A percentile compares a stretch with the other conserved stretches of the same genome.
Conservation (phyloP, 2,329 filamentous ascomycete species). For the Meredithiella fracta region DNA sequence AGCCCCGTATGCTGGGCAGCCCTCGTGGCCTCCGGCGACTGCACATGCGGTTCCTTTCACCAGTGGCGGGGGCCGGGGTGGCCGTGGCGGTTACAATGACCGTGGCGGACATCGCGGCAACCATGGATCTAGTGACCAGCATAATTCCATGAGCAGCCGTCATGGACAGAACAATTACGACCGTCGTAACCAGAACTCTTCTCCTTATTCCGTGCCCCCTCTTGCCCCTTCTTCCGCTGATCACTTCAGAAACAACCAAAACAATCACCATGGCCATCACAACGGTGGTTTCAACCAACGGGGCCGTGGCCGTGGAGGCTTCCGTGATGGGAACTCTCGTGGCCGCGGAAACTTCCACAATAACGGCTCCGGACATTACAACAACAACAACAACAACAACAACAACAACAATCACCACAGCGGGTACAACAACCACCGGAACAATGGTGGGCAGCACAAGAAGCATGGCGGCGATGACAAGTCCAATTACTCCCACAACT, state of each 20-base stretch:
- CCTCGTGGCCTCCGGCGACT: slow-evolving; percentile 23
- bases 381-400: slow-evolving; percentile 20
- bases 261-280: slow-evolving; percentile 17
- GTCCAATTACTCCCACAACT: slow-evolving; percentile 23
- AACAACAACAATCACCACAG: slow-evolving; percentile 16
- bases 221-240: slow-evolving; percentile 23
- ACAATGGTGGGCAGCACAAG: slow-evolving; percentile 14
- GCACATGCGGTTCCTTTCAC: slow-evolving; percentile 17
- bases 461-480: slow-evolving; percentile 7
- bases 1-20: slow-evolving; percentile 23
- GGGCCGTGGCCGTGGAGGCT: slow-evolving; percentile 21
- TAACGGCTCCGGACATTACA: slow-evolving; percentile 26
- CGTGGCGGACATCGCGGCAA: slow-evolving; percentile 22
- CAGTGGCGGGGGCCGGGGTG: slow-evolving; percentile 8
- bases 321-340: slow-evolving; percentile 17
- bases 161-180: slow-evolving; percentile 11
- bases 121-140: slow-evolving; percentile 10
- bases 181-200: slow-evolving; percentile 13
- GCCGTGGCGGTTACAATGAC: slow-evolving; percentile 26
- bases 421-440: slow-evolving; percentile 12
- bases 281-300: slow-evolving; percentile 18
- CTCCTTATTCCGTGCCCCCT: slow-evolving; percentile 25
- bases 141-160: slow-evolving; percentile 10
- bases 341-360: slow-evolving; percentile 29
- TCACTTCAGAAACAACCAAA: not conserved